Evolutionary conservation across 805 yeast genomes (phyloP), one percentile per base, ranked within the genome.

Genomic region (Vanderwaltozyma polyspora): DNA sequence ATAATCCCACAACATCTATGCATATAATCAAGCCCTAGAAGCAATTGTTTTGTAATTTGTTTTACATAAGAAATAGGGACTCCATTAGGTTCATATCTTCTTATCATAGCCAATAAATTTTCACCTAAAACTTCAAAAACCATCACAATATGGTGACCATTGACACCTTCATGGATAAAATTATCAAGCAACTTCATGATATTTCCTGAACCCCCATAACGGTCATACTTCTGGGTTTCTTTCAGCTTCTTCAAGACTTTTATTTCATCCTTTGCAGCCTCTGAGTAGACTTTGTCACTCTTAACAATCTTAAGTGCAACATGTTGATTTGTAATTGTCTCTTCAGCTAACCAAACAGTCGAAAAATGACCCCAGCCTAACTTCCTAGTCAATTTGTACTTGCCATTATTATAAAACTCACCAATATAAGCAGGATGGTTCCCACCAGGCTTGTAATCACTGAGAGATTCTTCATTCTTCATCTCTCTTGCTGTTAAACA

Each of bases 281-380:
- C 95, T 3, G 95, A 76, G 55, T 89, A 91, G 43, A 84, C 89
- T 33, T 73, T 72, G 10, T 95, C 94, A 46, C 93, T 79, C 41
- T 95, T 70, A 17, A 91, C 96, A 45, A 91, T 79, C 57, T 91
- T 91, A 70, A 91, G 70, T 1, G 98, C 98, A 19, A 91, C 97
- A 52, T 81, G 94, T 32, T 71, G 62, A 38, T 71, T 67, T 35
- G 67, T 63, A n/a, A 35, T 38, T 34, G 64, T 60, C 36, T 74
- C 78, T 39, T 62, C 68, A 5, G 95, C 97, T 19, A 83, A 65
- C 96, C 95, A 87, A 15, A 84, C 96, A 1, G 95, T 91, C 16
- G 94, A 79, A 54, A 91, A 91, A 60, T 91, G 96, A 25, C 99
- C 99, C 99, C 99, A 91, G 0, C 99, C 99, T 3, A 91, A 65